Percentiles rank a stretch among this genome's conserved stretches.
phyloP scores from a whole-genome alignment of 805 yeast species.

The Millerozyma miso region DNA sequence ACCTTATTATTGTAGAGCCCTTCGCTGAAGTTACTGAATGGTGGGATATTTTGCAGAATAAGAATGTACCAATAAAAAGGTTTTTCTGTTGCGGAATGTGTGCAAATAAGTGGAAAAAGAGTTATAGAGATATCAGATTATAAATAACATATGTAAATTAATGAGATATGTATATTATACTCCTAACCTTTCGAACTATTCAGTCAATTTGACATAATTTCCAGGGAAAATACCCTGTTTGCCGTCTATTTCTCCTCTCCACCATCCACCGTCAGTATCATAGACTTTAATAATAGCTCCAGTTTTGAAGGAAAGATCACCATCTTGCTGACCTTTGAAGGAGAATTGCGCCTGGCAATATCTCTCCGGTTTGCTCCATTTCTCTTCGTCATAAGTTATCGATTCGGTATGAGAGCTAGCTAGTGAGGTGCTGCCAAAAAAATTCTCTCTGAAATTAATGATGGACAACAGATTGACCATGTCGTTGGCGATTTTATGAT shows the following conservation, averaged over 20 bases:
- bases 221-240: conserved; percentile 23
- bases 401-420: not conserved
- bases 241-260: conserved; percentile 30
- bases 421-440: conserved; percentile 10
- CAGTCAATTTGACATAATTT: conserved; percentile 23
- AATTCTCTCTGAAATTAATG: conserved; percentile 20
- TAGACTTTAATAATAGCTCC: conserved; percentile 43
- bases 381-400: not conserved
- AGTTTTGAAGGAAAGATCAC: conserved; percentile 40
- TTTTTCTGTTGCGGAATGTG: conserved; percentile 56
- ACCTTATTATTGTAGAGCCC: conserved; percentile 46
- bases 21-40: conserved; percentile 59
- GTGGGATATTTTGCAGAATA: conserved; percentile 59
- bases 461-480: conserved; percentile 17
- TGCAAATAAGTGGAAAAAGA: conserved; percentile 19
- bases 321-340: conserved; percentile 31
- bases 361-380: conserved; percentile 1
- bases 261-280: conserved; percentile 29
- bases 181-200: not conserved
- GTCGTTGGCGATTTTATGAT: conserved; percentile 7
- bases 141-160: not conserved
- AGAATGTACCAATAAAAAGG: conserved; percentile 47
- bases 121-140: not conserved
- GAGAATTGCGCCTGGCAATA: conserved; percentile 38
- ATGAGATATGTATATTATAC: not conserved